These are phyloP conservation scores for Lactarius trivialis DNA, from an alignment of 768 basidiomycete genomes.

Conservation along the genomic window DNA sequence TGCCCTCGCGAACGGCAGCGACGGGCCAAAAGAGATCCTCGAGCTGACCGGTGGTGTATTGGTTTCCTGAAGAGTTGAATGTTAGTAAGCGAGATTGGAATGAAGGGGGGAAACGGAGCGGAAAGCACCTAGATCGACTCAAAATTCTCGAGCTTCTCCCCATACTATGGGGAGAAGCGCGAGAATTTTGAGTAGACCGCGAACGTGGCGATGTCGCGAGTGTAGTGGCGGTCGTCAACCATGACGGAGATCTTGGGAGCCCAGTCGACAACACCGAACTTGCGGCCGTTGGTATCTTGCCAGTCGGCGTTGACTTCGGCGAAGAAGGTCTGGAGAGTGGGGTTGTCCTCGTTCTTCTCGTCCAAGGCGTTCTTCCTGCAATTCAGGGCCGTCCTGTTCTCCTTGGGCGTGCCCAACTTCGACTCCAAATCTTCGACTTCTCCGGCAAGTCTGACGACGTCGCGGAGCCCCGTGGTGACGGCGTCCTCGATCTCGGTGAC, in stretches of 20 bases:
- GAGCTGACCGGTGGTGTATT: constrained; percentile 26
- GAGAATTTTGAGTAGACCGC: constrained; percentile 25
- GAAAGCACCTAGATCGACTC: constrained; percentile 27
- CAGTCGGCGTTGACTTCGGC: constrained; percentile 17
- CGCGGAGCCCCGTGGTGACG: constrained; percentile 13
- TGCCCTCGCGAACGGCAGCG: constrained; percentile 15
- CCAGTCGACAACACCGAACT: constrained; percentile 27
- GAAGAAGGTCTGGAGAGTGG: constrained; percentile 18
- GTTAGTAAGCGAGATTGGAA: constrained; percentile 15
- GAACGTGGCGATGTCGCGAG: constrained; percentile 27
- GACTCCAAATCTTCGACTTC: too few species aligned
- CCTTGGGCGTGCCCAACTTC: neutral
- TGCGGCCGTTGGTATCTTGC: constrained; percentile 17
- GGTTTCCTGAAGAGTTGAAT: constrained; percentile 27
- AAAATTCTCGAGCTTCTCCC: too few species aligned
- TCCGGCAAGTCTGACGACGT: constrained; percentile 1
- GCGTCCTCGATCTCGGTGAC: constrained; percentile 11
- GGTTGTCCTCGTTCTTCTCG: constrained; percentile 17
- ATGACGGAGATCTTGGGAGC: too few species aligned
- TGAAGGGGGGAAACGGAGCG: constrained; percentile 16
- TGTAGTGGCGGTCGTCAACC: constrained; percentile 26
- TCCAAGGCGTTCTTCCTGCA: constrained; percentile 4
- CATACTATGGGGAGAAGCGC: too few species aligned
- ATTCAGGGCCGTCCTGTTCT: neutral
- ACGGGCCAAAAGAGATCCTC: constrained; percentile 26